Base-by-base conservation (phyloP, 345 rosid species). In the Melaleuca quinquenervia region DNA sequence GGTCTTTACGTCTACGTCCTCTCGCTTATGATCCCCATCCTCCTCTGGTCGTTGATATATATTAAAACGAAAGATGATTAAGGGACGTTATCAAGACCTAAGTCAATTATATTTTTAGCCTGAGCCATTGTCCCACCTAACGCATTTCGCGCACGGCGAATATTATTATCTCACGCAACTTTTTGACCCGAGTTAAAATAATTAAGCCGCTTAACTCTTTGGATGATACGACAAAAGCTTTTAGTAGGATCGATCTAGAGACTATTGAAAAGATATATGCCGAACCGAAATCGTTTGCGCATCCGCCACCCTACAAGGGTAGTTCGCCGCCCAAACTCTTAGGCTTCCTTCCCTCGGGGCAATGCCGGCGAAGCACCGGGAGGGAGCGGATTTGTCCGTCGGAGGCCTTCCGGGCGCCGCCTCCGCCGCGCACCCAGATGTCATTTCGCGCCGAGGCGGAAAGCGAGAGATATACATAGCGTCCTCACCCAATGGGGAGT, bases 361-460 rank as follows among this genome's bases (percentile, higher is more conserved):
- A 1, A 13, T 18, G 1, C 36, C 32, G 32, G 18, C 3, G 70
- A 58, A 58, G 18, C 70, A 5, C 32, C 18, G 18, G 2, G 2
- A 0, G 9, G 9, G 8, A 13, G n/a, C 13, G 6, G 70, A n/a
- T 58, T 58, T n/a, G 32, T 58, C 9, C 12, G 3, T 16, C 29
- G 1, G 18, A n/a, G 70, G 70, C 12, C 18, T n/a, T 58, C n/a
- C 13, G 5, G 6, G 20, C 70, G 13, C 36, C 5, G 5, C 18
- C 13, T 2, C 9, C 18, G 0, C 2, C 2, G 1, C n/a, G 8
- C 70, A n/a, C 32, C 4, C 13, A 1, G n/a, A 6, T 6, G n/a
- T 58, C 70, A 7, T 58, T 58, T 58, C 18, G 11, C n/a, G 4
- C 41, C 29, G 3, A 24, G 62, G 26, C 27, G 2, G 11, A 55